These are phyloP conservation scores for Dactylella cylindrospora DNA, from an alignment of 2,329 filamentous ascomycete genomes.

Conservation along the genomic window DNA sequence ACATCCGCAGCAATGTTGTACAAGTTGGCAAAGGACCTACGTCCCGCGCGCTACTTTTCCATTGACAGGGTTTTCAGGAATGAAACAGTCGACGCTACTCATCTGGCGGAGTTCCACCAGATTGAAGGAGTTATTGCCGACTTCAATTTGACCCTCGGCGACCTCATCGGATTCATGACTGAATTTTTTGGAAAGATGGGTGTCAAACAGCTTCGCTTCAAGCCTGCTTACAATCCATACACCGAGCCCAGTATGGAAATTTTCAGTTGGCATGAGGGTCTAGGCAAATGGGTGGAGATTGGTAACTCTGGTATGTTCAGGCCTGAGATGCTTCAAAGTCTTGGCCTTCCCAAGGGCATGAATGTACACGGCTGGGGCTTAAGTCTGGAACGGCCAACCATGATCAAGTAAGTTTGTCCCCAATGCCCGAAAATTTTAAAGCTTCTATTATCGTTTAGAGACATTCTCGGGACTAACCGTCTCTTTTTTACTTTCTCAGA, in stretches of 20 bases:
- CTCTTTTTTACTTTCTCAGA: conserved; percentile 50
- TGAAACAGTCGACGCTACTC: conserved; percentile 93
- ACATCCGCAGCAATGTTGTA: conserved; percentile 88
- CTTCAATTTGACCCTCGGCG: conserved; percentile 87
- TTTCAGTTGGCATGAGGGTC: conserved; percentile 87
- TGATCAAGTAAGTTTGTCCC: conserved; percentile 76
- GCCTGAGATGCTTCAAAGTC: conserved; percentile 92
- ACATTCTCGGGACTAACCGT: neutral
- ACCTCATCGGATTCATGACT: conserved; percentile 90
- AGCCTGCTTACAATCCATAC: conserved; percentile 94
- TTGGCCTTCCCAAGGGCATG: conserved; percentile 90
- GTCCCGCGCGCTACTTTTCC: conserved; percentile 93
- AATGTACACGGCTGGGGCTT: conserved; percentile 92
- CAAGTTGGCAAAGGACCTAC: conserved; percentile 78
- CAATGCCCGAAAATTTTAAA: neutral
- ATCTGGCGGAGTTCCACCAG: conserved; percentile 97
- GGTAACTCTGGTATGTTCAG: conserved; percentile 99
- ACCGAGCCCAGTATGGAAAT: conserved; percentile 98
- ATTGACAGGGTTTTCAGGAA: conserved; percentile 98
- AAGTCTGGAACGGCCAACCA: conserved; percentile 88
- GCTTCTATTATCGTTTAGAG: conserved; percentile 1
- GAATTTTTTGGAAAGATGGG: conserved; percentile 97
- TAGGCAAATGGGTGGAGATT: conserved; percentile 92
- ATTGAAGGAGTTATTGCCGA: conserved; percentile 98
- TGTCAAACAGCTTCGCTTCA: conserved; percentile 83